Evolutionary conservation across 371 early-diverging fungal species (phyloP).

Genomic region (Blakeslea trispora): DNA sequence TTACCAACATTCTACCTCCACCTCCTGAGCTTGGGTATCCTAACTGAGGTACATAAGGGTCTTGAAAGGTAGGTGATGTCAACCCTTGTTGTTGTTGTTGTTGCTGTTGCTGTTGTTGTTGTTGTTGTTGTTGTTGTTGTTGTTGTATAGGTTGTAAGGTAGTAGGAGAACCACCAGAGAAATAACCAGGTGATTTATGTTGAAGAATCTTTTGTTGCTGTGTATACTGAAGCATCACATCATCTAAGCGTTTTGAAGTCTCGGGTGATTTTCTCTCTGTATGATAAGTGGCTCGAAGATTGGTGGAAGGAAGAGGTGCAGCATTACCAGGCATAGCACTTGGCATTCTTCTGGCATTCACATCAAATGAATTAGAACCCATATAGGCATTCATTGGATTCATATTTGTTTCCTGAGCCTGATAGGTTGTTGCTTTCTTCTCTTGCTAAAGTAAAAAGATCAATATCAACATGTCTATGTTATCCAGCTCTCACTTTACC

Average conservation of each 20-base stretch:
- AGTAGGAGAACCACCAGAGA: constrained; percentile 4
- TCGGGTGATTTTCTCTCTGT: constrained; percentile 50
- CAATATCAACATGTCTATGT: too few species aligned
- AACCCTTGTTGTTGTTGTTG: constrained; percentile 11
- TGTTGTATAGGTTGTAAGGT: constrained; percentile 6
- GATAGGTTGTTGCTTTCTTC: constrained; percentile 24
- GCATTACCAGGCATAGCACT: constrained; percentile 16
- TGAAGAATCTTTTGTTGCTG: constrained; percentile 49
- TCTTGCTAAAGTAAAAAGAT: too few species aligned
- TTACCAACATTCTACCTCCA: constrained; percentile 38
- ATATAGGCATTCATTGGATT: constrained; percentile 16
- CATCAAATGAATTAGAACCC: constrained; percentile 16
- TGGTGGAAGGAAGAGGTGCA: constrained; percentile 36
- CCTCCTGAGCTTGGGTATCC: constrained; percentile 34
- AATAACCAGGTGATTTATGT: constrained; percentile 26
- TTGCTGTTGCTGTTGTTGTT: constrained; percentile 20
- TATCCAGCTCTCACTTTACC: too few species aligned
- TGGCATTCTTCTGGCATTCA: constrained; percentile 21
- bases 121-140: constrained; percentile 9
- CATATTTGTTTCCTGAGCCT: constrained; percentile 7
- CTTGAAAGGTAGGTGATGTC: constrained; percentile 15
- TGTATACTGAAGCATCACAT: constrained; percentile 55
- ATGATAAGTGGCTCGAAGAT: constrained; percentile 31
- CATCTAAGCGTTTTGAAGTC: constrained; percentile 51
- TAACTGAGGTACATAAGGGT: constrained; percentile 31